Evolutionary conservation across 495 filamentous ascomycete genomes (phyloP).

Genomic region (Penicillium bovifimosum): DNA sequence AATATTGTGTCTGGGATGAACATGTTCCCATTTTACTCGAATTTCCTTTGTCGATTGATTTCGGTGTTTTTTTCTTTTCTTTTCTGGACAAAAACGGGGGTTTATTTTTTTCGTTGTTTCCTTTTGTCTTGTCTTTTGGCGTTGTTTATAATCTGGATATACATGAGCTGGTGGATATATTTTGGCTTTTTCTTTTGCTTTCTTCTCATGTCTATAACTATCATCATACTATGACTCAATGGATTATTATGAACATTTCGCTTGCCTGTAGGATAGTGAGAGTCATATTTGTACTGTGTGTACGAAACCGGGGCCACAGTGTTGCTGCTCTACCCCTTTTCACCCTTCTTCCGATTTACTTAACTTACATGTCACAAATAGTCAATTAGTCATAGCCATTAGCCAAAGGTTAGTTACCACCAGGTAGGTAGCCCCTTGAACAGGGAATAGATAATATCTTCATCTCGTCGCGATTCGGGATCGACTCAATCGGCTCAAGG

Average conservation of each 20-base stretch:
- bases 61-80: slow-evolving; percentile 15
- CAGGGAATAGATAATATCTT: not conserved
- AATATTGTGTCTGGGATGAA: slow-evolving; percentile 15
- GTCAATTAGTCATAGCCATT: no score
- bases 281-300: no score
- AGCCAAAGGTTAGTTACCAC: no score
- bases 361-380: no score
- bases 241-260: not conserved
- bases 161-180: slow-evolving; percentile 13
- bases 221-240: slow-evolving; percentile 13
- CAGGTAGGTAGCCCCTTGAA: no score
- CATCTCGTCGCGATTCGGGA: not conserved
- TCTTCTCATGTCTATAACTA: slow-evolving; percentile 13
- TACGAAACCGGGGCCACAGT: no score
- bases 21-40: slow-evolving; percentile 6
- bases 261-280: not conserved
- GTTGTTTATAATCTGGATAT: slow-evolving; percentile 18
- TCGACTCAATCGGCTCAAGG: not conserved
- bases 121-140: slow-evolving; percentile 13
- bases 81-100: slow-evolving; percentile 16
- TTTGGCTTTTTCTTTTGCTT: slow-evolving; percentile 5
- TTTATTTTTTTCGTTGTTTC: slow-evolving; percentile 3
- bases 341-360: no score
- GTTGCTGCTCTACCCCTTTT: no score
- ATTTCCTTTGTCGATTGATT: slow-evolving; percentile 13